These are phyloP conservation scores for Jaltomata sinuosa DNA, from an alignment of 257 asterid genomes.

Conservation along the genomic window DNA sequence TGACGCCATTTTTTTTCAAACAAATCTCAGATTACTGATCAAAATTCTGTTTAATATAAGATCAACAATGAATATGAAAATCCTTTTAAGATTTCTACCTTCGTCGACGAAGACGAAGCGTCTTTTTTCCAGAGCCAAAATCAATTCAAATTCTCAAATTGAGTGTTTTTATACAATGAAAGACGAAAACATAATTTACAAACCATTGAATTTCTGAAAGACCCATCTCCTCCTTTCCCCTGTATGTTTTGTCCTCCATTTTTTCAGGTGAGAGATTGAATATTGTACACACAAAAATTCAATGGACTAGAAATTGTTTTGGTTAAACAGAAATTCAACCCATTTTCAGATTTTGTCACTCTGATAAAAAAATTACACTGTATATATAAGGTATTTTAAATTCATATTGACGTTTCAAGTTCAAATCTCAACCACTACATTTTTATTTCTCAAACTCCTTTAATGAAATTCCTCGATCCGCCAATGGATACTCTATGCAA, in stretches of 20 bases:
- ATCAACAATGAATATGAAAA: not conserved
- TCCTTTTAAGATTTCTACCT: not conserved
- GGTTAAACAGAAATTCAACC: not conserved
- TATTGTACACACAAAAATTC: not conserved
- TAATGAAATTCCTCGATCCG: too few species aligned
- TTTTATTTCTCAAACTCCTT: too few species aligned
- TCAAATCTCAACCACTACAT: too few species aligned
- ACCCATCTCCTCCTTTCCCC: not conserved
- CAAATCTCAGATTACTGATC: not conserved
- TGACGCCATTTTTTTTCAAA: constrained; percentile 7
- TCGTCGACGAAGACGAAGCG: not conserved
- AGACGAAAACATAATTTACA: not conserved
- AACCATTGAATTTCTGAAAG: not conserved
- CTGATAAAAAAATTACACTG: too few species aligned
- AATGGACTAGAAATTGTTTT: not conserved
- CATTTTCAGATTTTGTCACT: not conserved
- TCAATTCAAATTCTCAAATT: not conserved
- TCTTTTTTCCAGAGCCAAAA: not conserved
- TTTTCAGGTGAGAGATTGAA: not conserved
- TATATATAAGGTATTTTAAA: too few species aligned
- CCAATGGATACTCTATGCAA: too few species aligned
- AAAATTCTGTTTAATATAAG: not conserved
- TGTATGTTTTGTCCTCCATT: not conserved
- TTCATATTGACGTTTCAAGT: too few species aligned
- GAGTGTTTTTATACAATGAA: not conserved